Evolutionary conservation across 345 rosid genomes (phyloP), one percentile per base, ranked within the genome.

Genomic region (Eucalyptus curtisii): DNA sequence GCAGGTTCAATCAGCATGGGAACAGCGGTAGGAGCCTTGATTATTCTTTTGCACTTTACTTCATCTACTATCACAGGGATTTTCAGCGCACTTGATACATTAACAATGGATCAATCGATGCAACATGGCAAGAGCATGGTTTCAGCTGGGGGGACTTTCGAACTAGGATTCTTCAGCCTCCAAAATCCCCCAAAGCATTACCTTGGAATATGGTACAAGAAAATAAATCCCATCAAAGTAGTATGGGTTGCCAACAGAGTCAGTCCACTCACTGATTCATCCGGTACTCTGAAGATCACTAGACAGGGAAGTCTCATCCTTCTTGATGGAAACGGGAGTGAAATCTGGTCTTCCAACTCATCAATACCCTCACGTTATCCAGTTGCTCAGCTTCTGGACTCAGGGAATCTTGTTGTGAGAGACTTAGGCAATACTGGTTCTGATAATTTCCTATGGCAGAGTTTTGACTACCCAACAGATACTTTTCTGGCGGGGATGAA

Each of bases 391-490:
- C 88, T 95, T 45, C 42, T 95, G 71, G 93, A 92, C 19, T 50
- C 92, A 8, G 96, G 92, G 16, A 94, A 95, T 86, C 88, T 94
- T 2, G 89, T 94, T 22, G 81, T 94, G 6, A 90, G 66, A 90
- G 93, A 92, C 6, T 90, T 42, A 6, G 80, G 53, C 79, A 40
- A 45, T 8, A 84, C 86, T 30, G 33, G 71, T 44, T 88, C 44
- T 37, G 45, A n/a, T 31, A 37, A 14, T 25, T 53, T 37, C 48
- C n/a, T 92, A 57, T 92, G 96, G 96, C 95, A 95, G 88, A 94
- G 95, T 87, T 95, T 94, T 71, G 95, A 94, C 89, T 61, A 91
- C 44, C 93, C 92, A 7, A 49, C 91, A 27, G 92, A 93, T 82
- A 92, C 91, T 11, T 45, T 94, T n/a, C 88, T 94, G 42, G 91